A percentile compares a stretch with the other conserved stretches of the same genome.
These are phyloP conservation scores for Phytophthora meadii DNA, from an alignment of 352 stramenopile species.

Conservation along the genomic window DNA sequence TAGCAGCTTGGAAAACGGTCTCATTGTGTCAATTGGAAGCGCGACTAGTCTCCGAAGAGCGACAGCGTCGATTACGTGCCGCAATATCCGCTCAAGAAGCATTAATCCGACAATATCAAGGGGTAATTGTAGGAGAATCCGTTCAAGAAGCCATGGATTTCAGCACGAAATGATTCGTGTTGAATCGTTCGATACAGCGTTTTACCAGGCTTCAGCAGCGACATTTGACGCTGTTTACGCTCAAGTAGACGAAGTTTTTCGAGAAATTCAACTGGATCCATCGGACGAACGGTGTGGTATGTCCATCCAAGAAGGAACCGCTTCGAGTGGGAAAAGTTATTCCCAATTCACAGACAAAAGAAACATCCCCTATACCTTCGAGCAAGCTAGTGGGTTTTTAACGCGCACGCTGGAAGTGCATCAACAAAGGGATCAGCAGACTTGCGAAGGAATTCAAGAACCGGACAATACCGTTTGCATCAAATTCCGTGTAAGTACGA, in stretches of 20 bases:
- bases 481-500: constrained; percentile 5
- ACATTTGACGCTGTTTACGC: constrained; percentile 3
- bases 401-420: background rate
- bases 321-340: background rate
- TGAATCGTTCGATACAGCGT: constrained; percentile 1
- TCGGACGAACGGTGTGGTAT: background rate
- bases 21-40: constrained; percentile 6
- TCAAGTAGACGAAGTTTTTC: constrained; percentile 12
- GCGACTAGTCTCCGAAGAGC: background rate
- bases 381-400: background rate
- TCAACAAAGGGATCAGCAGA: background rate
- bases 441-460: constrained; percentile 4
- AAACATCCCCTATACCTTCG: background rate
- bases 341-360: background rate
- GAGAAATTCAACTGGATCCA: background rate
- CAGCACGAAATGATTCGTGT: background rate
- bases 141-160: background rate
- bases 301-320: background rate
- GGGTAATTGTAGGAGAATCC: background rate
- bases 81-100: background rate
- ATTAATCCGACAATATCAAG: background rate
- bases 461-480: constrained; percentile 1
- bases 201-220: constrained; percentile 2
- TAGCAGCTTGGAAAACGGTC: constrained; percentile 4
- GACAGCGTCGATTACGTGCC: background rate